A percentile compares a stretch with the other conserved stretches of the same genome.
Conservation (phyloP, 352 stramenopile genomes). For the Globisporangium megalacanthum region DNA sequence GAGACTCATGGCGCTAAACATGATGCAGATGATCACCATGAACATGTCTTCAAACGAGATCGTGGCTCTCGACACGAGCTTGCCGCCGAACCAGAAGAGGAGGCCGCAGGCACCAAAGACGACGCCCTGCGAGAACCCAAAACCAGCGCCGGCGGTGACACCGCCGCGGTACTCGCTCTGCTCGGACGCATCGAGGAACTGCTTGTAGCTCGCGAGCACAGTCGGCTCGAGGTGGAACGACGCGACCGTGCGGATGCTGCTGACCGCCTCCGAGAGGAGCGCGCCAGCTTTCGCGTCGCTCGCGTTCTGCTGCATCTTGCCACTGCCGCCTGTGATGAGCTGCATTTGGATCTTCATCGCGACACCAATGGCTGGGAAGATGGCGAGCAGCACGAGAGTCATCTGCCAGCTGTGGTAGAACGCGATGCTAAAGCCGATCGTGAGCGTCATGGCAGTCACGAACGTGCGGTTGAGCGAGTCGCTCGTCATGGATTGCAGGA, state of each 20-base stretch:
- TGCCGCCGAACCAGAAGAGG: conserved; percentile 57
- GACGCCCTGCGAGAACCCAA: conserved; percentile 48
- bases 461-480: conserved; percentile 58
- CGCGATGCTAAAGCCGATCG: conserved; percentile 29
- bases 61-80: conserved; percentile 31
- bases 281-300: conserved; percentile 25
- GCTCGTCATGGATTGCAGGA: conserved; percentile 68
- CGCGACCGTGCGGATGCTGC: conserved; percentile 43
- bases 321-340: conserved; percentile 24
- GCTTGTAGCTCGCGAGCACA: conserved; percentile 13
- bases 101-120: conserved; percentile 50
- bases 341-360: conserved; percentile 37
- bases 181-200: conserved; percentile 20
- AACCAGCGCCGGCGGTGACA: conserved; percentile 31
- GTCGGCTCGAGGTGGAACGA: conserved; percentile 31
- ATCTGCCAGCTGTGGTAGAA: conserved; percentile 66
- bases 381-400: conserved; percentile 34
- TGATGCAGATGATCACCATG: conserved; percentile 33
- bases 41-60: conserved; percentile 40
- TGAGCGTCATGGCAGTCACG: conserved; percentile 47
- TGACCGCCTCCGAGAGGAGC: conserved; percentile 42
- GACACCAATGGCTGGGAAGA: conserved; percentile 20
- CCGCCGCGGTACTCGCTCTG: conserved; percentile 25
- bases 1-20: conserved; percentile 26
- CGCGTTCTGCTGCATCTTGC: conserved; percentile 30